phyloP scores from a whole-genome alignment of 2,329 filamentous ascomycete species.

The Hymenoscyphus scutula region DNA sequence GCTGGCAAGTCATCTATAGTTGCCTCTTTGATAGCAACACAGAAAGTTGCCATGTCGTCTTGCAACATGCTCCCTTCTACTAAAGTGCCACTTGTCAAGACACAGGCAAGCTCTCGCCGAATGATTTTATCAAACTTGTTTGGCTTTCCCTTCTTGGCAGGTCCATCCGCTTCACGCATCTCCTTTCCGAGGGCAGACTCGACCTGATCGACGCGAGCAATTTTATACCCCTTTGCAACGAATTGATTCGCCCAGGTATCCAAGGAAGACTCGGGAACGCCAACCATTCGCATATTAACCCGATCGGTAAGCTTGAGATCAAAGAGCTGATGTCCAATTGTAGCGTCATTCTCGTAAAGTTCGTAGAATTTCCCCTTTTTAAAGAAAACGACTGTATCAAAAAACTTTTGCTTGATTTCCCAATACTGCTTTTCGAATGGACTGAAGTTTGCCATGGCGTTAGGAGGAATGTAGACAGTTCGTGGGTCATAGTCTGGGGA shows the following conservation, averaged over 20 bases:
- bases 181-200: conserved; percentile 95
- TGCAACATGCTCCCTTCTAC: conserved; percentile 97
- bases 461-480: conserved; percentile 84
- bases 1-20: conserved; percentile 70
- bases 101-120: conserved; percentile 81
- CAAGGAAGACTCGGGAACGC: conserved; percentile 92
- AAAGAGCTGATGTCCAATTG: conserved; percentile 92
- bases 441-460: conserved; percentile 79
- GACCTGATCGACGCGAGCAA: conserved; percentile 93
- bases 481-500: conserved; percentile 89
- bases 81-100: conserved; percentile 87
- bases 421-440: conserved; percentile 98
- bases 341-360: conserved; percentile 95
- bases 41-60: conserved; percentile 96
- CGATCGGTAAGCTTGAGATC: conserved; percentile 96
- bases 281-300: conserved; percentile 99
- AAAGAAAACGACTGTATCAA: conserved; percentile 98
- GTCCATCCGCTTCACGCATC: conserved; percentile 87
- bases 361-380: conserved; percentile 99
- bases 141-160: conserved; percentile 36
- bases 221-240: conserved; percentile 96
- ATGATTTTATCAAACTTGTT: conserved; percentile 88
- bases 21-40: conserved; percentile 86
- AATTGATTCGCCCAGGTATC: conserved; percentile 98
- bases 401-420: conserved; percentile 98